Percentiles rank a stretch among this genome's conserved stretches.
Evolutionary conservation across 2,329 filamentous ascomycete species (phyloP).

Genomic region (Colletotrichum filicis): DNA sequence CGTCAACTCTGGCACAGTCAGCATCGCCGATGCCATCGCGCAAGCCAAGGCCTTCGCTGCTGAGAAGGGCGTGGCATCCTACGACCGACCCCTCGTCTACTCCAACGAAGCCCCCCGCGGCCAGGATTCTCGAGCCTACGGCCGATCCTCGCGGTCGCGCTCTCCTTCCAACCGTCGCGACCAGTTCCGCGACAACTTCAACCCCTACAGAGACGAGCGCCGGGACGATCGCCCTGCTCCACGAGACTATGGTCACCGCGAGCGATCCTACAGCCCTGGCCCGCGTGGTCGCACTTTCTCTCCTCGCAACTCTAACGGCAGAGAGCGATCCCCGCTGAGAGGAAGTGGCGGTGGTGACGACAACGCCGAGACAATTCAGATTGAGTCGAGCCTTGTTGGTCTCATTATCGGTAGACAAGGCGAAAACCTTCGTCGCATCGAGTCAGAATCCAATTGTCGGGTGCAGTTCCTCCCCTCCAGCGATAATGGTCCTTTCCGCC

Average conservation of each 20-base stretch:
- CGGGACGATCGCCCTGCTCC: conserved; percentile 68
- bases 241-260: conserved; percentile 63
- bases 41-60: conserved; percentile 86
- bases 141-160: conserved; percentile 73
- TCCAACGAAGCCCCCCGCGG: conserved; percentile 47
- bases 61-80: conserved; percentile 77
- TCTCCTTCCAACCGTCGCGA: conserved; percentile 77
- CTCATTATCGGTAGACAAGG: conserved; percentile 92
- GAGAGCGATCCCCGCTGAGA: conserved; percentile 69
- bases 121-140: conserved; percentile 60
- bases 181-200: conserved; percentile 79
- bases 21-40: conserved; percentile 84
- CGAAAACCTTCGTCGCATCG: conserved; percentile 88
- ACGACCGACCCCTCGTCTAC: conserved; percentile 66
- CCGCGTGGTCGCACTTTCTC: conserved; percentile 69
- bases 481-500: conserved; percentile 78
- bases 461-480: conserved; percentile 88
- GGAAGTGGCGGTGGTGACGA: conserved; percentile 67
- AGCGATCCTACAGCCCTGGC: conserved; percentile 79
- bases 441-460: conserved; percentile 82
- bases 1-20: conserved; percentile 82
- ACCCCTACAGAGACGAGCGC: conserved; percentile 87
- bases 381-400: conserved; percentile 88
- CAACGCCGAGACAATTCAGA: conserved; percentile 83
- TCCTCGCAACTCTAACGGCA: conserved; percentile 63